phyloP scores from a whole-genome alignment of 345 rosid genomes.

The Raphanus raphanistrum region DNA sequence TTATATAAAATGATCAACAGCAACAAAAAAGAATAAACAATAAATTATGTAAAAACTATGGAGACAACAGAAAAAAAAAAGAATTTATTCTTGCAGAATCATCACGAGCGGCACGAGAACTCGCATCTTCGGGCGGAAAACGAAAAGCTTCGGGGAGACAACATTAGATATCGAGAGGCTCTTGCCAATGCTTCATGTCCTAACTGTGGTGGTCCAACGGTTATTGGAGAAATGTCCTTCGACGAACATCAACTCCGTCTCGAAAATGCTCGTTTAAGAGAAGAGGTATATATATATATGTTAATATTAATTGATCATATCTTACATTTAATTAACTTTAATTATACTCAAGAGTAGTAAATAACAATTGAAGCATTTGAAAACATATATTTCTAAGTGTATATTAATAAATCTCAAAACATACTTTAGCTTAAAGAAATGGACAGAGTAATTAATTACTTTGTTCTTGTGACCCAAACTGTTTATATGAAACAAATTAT shows the following conservation, averaged over 20 bases:
- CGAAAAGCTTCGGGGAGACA: constrained; percentile 88
- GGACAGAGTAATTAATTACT: background rate
- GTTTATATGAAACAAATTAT: background rate
- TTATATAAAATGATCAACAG: background rate
- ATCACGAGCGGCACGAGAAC: constrained; percentile 85
- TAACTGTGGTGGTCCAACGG: constrained; percentile 92
- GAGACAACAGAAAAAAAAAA: background rate
- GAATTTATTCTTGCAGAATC: constrained; percentile 51
- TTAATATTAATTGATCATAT: background rate
- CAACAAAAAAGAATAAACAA: background rate
- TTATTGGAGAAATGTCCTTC: constrained; percentile 91
- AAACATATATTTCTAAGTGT: background rate
- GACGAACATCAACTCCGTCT: constrained; percentile 91
- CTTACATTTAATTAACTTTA: background rate
- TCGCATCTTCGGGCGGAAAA: constrained; percentile 78
- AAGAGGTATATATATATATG: constrained; percentile 62
- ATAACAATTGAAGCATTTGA: background rate
- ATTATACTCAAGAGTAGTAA: background rate
- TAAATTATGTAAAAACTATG: background rate
- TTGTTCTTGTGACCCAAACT: constrained; percentile 13
- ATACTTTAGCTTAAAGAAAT: background rate
- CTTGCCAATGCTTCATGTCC: constrained; percentile 91
- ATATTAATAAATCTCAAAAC: background rate
- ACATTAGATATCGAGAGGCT: constrained; percentile 85
- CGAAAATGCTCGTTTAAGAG: constrained; percentile 83